phyloP scores from a whole-genome alignment of 306 rosid genomes.

The Citrullus amarus region DNA sequence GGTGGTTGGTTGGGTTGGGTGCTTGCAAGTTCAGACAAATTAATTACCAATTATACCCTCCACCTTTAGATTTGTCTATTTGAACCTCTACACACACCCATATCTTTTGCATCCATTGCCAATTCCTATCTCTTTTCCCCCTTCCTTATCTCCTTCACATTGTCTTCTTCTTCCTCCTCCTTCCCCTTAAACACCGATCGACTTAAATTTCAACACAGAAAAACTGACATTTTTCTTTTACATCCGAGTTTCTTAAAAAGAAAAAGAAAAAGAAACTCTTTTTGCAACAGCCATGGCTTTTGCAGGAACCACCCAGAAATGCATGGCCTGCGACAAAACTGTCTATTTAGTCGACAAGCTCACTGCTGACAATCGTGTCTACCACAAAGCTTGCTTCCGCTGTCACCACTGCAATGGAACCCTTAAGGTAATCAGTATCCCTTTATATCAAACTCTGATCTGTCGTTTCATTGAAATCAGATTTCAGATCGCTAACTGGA shows the following conservation, averaged over 20 bases:
- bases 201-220: background rate
- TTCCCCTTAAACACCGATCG: background rate
- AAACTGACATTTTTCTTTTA: no score
- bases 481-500: background rate
- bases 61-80: background rate
- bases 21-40: background rate
- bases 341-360: slow-evolving; percentile 92
- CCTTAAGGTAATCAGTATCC: slow-evolving; percentile 50
- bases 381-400: slow-evolving; percentile 92
- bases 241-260: no score
- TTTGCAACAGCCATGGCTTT: slow-evolving; percentile 48
- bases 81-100: background rate
- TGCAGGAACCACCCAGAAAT: slow-evolving; percentile 98
- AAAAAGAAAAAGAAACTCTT: no score
- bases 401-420: slow-evolving; percentile 99
- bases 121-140: background rate
- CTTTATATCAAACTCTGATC: background rate
- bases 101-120: background rate
- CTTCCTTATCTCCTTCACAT: slow-evolving; percentile 6
- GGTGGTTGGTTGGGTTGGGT: background rate
- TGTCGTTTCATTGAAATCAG: background rate
- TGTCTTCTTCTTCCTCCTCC: slow-evolving; percentile 4
- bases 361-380: slow-evolving; percentile 85
- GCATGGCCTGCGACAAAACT: slow-evolving; percentile 98
- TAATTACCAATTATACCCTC: background rate